These are phyloP conservation scores for Raddia distichophylla DNA, from an alignment of 176 grass and related monocot genomes.

Conservation along the genomic window DNA sequence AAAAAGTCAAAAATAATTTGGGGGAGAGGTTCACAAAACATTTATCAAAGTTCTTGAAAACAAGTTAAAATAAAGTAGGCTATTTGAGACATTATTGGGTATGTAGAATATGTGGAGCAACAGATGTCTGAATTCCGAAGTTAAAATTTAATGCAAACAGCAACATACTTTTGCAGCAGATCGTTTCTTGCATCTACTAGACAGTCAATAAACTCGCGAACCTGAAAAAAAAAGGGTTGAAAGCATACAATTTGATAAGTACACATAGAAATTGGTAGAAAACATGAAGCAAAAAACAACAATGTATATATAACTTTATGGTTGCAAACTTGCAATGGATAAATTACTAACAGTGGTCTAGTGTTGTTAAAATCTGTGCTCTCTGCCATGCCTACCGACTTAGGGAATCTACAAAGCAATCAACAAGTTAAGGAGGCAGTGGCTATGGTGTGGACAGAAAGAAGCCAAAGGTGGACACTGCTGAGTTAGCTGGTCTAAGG, in stretches of 20 bases:
- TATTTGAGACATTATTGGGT: constrained; percentile 20
- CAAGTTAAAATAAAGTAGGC: too few relatives aligned
- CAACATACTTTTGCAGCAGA: constrained; percentile 71
- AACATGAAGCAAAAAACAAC: constrained; percentile 8
- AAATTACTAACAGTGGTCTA: not conserved
- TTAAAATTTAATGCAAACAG: constrained; percentile 36
- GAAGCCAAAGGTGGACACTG: too few relatives aligned
- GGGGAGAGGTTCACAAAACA: too few relatives aligned
- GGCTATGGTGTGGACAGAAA: too few relatives aligned
- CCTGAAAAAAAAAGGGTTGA: constrained; percentile 55
- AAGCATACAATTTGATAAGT: constrained; percentile 13
- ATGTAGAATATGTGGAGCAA: constrained; percentile 6
- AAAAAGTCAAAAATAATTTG: too few relatives aligned
- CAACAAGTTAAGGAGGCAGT: too few relatives aligned
- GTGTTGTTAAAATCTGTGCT: too few relatives aligned
- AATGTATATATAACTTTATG: not conserved
- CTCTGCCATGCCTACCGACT: too few relatives aligned
- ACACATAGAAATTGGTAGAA: not conserved
- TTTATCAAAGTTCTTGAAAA: too few relatives aligned
- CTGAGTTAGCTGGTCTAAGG: too few relatives aligned
- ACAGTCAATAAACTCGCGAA: constrained; percentile 71
- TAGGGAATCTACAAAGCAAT: too few relatives aligned
- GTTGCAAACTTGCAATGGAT: not conserved
- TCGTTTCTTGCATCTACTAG: constrained; percentile 87
- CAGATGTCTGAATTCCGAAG: constrained; percentile 14